Evolutionary conservation across 202 grass and related monocot species (phyloP), one percentile per base, ranked within the genome.

Genomic region (Saccharum hybrid): DNA sequence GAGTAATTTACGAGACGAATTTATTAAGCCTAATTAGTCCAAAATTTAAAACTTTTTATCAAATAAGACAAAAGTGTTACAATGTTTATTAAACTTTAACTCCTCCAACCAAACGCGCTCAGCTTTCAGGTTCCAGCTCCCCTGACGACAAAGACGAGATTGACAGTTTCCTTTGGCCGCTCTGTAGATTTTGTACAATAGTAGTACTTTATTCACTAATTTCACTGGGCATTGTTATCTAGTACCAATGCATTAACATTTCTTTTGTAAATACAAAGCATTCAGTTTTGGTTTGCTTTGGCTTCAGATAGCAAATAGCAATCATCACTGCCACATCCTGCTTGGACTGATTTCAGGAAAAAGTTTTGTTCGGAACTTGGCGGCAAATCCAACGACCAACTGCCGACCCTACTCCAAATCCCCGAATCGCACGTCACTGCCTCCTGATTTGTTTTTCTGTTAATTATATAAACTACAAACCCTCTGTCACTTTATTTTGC

Each of bases 371-470:
- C 33, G 64, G 56, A 65, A 68, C 6, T 77, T 85, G 66, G 87
- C 83, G 87, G 72, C 78, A 89, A 70, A 62, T 42, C 83, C 40
- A 89, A 82, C 88, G 2, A 78, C 88, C 83, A 89, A 86, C 72
- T 22, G 48, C 57, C 57, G 72, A n/a, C 37, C 82, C 82, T 68
- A 81, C 72, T 10, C 0, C 28, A 31, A 64, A 72, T 38, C 66
- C 9, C 51, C 77, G 23, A 15, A 89, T 77, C 72, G 30, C 72
- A 14, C 67, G 48, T 76, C 73, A 57, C 72, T 72, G 21, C 22
- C 65, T 23, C 8, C 26, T 11, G 33, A 7, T 76, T 18, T 45
- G 30, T 22, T 59, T 59, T 11, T 57, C 30, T 1, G 30, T 31
- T 31, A 31, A n/a, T n/a, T n/a, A n/a, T 10, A 13, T 72, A 52